Evolutionary conservation across 73 alveolate genomes (phyloP).

Genomic region (Halteria grandinella): DNA sequence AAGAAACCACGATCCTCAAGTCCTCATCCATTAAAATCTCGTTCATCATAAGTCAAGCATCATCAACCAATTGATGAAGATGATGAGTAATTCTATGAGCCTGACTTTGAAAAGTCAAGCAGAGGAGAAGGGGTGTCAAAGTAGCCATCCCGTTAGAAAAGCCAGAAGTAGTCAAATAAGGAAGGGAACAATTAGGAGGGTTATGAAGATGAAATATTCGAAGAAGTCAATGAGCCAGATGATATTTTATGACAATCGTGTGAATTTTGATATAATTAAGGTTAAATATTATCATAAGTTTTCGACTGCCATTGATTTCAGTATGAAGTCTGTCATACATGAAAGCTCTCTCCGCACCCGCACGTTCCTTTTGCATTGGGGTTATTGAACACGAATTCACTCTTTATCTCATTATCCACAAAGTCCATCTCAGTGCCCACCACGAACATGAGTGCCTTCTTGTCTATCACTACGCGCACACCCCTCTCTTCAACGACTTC

Average conservation of each 20-base stretch:
- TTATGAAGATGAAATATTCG: too few relatives aligned
- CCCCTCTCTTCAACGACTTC: slow-evolving; percentile 86
- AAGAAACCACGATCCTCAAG: background rate
- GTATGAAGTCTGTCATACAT: slow-evolving; percentile 43
- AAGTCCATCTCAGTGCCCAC: slow-evolving; percentile 91
- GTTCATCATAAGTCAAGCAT: too few relatives aligned
- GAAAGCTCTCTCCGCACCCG: slow-evolving; percentile 92
- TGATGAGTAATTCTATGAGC: slow-evolving; percentile 10
- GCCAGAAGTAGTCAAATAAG: background rate
- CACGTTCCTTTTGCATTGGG: slow-evolving; percentile 87
- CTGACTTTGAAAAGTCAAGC: background rate
- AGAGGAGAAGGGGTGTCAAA: background rate
- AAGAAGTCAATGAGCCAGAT: background rate
- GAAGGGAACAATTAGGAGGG: background rate
- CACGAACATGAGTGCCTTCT: slow-evolving; percentile 81
- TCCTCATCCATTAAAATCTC: too few relatives aligned
- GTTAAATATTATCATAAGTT: background rate
- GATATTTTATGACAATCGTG: background rate
- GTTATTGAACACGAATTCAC: slow-evolving; percentile 83
- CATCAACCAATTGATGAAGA: slow-evolving; percentile 17
- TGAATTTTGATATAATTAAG: background rate
- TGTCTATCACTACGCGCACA: slow-evolving; percentile 76
- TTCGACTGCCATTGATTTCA: background rate
- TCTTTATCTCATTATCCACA: slow-evolving; percentile 74
- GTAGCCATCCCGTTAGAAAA: background rate